A percentile compares a stretch with the other conserved stretches of the same genome.
These are phyloP conservation scores for Calamus simplicifolius DNA, from an alignment of 176 grass and related monocot species.

Conservation along the genomic window DNA sequence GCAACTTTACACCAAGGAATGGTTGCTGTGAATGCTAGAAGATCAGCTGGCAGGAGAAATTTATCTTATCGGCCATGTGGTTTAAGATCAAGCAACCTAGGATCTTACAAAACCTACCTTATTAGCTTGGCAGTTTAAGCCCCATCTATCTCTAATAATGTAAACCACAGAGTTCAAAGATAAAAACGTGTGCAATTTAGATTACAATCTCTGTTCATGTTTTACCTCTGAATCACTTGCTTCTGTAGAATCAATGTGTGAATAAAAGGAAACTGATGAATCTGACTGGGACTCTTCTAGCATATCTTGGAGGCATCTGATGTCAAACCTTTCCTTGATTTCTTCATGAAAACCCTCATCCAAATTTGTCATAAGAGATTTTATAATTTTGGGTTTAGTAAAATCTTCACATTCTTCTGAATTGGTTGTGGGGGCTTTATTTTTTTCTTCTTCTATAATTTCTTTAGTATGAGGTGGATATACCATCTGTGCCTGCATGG, in stretches of 20 bases:
- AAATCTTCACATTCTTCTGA: slow-evolving; percentile 22
- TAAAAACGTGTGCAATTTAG: neutral
- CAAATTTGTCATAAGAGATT: slow-evolving; percentile 24
- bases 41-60: too few relatives aligned
- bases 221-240: slow-evolving; percentile 58
- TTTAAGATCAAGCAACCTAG: too few relatives aligned
- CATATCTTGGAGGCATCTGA: slow-evolving; percentile 91
- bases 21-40: too few relatives aligned
- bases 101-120: too few relatives aligned
- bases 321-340: slow-evolving; percentile 67
- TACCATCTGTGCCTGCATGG: slow-evolving; percentile 30
- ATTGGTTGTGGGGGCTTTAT: slow-evolving; percentile 20
- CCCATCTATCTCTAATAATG: too few relatives aligned
- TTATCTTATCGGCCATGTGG: too few relatives aligned
- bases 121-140: too few relatives aligned
- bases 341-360: slow-evolving; percentile 37
- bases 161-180: too few relatives aligned
- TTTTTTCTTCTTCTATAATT: slow-evolving; percentile 15
- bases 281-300: slow-evolving; percentile 72
- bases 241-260: slow-evolving; percentile 52
- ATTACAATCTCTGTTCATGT: neutral
- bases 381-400: slow-evolving; percentile 26
- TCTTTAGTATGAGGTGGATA: slow-evolving; percentile 11
- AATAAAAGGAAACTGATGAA: slow-evolving; percentile 68
- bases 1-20: too few relatives aligned